Base-by-base conservation (phyloP, 257 asterid genomes). In the Solanum habrochaites region DNA sequence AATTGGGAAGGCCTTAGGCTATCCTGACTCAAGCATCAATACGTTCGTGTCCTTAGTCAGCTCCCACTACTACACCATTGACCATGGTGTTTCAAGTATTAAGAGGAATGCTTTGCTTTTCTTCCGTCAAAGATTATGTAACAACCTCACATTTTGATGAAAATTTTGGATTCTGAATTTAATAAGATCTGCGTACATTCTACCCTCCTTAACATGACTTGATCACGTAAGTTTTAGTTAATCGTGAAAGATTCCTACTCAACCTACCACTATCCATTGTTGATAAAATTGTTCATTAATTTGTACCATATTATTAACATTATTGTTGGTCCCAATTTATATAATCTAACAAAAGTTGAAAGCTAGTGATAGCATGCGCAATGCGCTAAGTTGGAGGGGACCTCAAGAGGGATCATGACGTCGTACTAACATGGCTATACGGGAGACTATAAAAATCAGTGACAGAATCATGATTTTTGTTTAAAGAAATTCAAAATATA, bases 11-110 rank as follows among this genome's bases (percentile, higher is more conserved):
- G 67, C 97, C 3, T 88, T 91, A 58, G 95, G 90, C 47, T 93
- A 94, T 62, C 93, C 93, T 1, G 62, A 27, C 10, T 86, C 87
- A 18, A 92, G 92, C 91, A 87, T 91, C 47, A 85, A 90, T 8
- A 92, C 94, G 2, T 93, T 92, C 14, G 91, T 93, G 4, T 93
- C 96, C 11, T 90, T 93, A 4, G 95, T 94, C 21, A 93, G 95
- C 93, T 32, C 35, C 35, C 35, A 32, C 35, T 32, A 32, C 35
- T 32, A 32, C 35, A 32, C 35, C 35, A 32, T 32, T 5, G 35
- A 32, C 35, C 35, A 4, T 32, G 35, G 35, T 32, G 35, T 32
- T 32, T 32, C 35, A 32, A 32, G 35, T 32, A 32, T 32, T 32
- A 32, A 32, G 35, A 32, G 35, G 35, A 32, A 32, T 32, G 5